Evolutionary conservation across 352 stramenopile species (phyloP).

Genomic region (Phytophthora boehmeriae): DNA sequence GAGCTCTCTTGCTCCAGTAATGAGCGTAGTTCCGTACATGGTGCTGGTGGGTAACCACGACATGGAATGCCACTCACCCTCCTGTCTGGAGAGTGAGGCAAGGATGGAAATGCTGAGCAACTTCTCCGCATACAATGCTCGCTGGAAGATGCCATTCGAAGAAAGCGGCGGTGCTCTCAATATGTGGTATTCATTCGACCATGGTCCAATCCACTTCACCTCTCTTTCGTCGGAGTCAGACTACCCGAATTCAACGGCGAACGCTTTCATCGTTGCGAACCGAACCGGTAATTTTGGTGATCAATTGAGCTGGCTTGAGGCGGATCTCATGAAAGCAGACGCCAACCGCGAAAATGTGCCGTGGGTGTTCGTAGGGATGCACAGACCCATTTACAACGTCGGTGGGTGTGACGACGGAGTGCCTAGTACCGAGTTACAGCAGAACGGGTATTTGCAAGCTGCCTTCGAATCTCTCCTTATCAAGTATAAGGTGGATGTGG

Average conservation of each 20-base stretch:
- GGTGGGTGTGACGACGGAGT: conserved; percentile 24
- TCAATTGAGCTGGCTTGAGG: conserved; percentile 55
- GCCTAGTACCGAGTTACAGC: conserved; percentile 1
- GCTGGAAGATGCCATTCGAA: conserved; percentile 38
- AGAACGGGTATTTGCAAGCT: conserved; percentile 34
- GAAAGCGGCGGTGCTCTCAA: conserved; percentile 38
- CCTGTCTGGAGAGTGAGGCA: conserved; percentile 29
- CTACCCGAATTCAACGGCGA: conserved; percentile 36
- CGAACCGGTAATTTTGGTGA: conserved; percentile 39
- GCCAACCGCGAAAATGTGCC: conserved; percentile 44
- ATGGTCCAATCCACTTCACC: conserved; percentile 64
- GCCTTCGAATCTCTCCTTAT: conserved; percentile 58
- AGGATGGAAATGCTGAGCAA: conserved; percentile 40
- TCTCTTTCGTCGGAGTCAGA: conserved; percentile 72
- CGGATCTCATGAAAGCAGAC: conserved; percentile 39
- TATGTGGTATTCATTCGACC: conserved; percentile 51
- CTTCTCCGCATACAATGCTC: no score
- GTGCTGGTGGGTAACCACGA: conserved; percentile 77
- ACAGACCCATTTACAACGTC: conserved; percentile 51
- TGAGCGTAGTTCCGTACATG: conserved; percentile 65
- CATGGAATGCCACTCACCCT: conserved; percentile 48
- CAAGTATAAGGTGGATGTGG: conserved; percentile 56
- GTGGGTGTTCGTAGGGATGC: conserved; percentile 58
- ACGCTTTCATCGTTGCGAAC: conserved; percentile 35
- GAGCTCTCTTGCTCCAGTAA: conserved; percentile 47